These are phyloP conservation scores for Aspergillus quadricinctus DNA, from an alignment of 2,329 filamentous ascomycete genomes.

Conservation along the genomic window DNA sequence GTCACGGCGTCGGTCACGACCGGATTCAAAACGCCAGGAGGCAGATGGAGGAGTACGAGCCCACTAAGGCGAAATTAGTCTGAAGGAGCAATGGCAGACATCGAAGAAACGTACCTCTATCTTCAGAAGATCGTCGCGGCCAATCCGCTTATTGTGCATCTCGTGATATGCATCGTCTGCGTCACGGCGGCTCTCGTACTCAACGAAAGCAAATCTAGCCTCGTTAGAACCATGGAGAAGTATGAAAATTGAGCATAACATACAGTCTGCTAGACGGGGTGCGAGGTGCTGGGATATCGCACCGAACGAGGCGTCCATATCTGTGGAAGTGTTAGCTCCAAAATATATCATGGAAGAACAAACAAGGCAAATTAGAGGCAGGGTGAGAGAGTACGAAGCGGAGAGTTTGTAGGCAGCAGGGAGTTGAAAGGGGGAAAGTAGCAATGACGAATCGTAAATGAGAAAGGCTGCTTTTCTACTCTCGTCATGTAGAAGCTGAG, in stretches of 20 bases:
- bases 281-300: conserved; percentile 93
- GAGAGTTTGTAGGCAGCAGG: conserved; percentile 1
- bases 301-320: conserved; percentile 95
- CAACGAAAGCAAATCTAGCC: conserved; percentile 86
- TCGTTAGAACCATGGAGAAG: conserved; percentile 36
- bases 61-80: conserved; percentile 62
- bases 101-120: conserved; percentile 72
- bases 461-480: conserved; percentile 10
- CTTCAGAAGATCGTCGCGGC: conserved; percentile 90
- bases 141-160: conserved; percentile 99
- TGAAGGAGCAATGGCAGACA: background rate
- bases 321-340: conserved; percentile 52
- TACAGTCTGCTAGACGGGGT: conserved; percentile 93
- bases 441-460: conserved; percentile 2
- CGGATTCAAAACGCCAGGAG: conserved; percentile 96
- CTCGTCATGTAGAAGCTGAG: background rate
- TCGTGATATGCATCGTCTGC: conserved; percentile 98
- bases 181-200: conserved; percentile 97
- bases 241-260: conserved; percentile 43
- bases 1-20: conserved; percentile 63
- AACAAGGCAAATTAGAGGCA: background rate
- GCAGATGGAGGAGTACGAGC: conserved; percentile 95
- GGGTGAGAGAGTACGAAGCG: conserved; percentile 2
- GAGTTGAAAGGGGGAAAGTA: background rate
- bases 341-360: conserved; percentile 8